These are phyloP conservation scores for Cystobasidiopsis lactophilus DNA, from an alignment of 768 basidiomycete genomes.

Conservation along the genomic window DNA sequence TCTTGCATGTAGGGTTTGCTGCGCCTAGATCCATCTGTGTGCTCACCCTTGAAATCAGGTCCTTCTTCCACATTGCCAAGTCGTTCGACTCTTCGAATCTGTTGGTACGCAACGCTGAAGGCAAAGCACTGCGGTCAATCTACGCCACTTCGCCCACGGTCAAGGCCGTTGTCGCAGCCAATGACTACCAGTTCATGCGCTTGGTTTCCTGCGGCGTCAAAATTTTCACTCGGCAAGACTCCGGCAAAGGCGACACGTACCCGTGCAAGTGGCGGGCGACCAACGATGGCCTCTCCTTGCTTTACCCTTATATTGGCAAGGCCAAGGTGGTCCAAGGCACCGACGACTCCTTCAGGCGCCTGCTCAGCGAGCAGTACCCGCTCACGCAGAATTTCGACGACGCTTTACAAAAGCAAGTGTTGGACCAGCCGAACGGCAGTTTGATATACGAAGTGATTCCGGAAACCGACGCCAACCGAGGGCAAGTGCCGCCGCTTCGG, in stretches of 20 bases:
- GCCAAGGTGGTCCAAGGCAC: constrained; percentile 39
- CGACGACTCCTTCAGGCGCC: constrained; percentile 36
- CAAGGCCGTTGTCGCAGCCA: constrained; percentile 52
- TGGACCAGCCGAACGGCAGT: constrained; percentile 41
- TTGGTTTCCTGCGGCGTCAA: constrained; percentile 86
- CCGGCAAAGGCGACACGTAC: constrained; percentile 26
- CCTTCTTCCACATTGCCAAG: constrained; percentile 44
- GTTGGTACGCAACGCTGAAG: constrained; percentile 68
- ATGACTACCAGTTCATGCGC: constrained; percentile 63
- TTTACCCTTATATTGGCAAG: constrained; percentile 59
- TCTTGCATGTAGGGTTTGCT: constrained; percentile 49
- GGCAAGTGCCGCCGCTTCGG: constrained; percentile 29
- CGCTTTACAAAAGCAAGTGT: constrained; percentile 35
- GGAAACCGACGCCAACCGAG: constrained; percentile 33
- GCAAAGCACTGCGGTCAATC: constrained; percentile 37
- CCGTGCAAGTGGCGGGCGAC: constrained; percentile 36
- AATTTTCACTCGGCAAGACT: constrained; percentile 74
- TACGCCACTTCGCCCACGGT: constrained; percentile 74
- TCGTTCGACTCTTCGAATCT: constrained; percentile 54
- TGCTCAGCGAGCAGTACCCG: constrained; percentile 64
- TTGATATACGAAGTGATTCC: constrained; percentile 48
- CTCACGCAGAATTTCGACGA: constrained; percentile 37
- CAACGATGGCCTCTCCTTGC: constrained; percentile 59
- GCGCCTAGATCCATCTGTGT: not conserved
- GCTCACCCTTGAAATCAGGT: constrained; percentile 27